Conservation (phyloP, 495 filamentous ascomycete genomes). For the Xylaria venustula region DNA sequence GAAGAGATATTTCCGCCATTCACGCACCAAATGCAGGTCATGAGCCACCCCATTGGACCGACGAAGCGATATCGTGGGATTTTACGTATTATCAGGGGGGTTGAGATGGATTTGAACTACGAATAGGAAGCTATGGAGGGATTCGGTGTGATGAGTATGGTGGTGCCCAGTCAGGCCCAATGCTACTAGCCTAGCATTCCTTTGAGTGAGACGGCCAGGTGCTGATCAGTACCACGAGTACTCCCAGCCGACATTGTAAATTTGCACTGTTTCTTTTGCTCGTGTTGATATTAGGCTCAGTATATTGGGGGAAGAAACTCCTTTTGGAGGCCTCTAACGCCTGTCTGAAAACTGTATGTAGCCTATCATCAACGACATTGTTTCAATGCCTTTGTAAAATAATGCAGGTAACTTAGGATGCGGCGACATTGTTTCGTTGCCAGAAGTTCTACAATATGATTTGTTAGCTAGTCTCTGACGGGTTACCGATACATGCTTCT, state of each 20-base stretch:
- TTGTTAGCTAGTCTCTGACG: too few species aligned
- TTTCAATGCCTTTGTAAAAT: too few species aligned
- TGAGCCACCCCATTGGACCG: neutral
- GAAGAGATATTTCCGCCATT: neutral
- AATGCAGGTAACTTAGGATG: too few species aligned
- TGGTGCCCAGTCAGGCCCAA: neutral
- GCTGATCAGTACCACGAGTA: neutral
- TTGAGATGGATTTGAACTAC: neutral
- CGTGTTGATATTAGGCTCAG: too few species aligned
- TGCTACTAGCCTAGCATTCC: neutral
- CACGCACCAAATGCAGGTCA: neutral
- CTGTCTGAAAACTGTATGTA: too few species aligned
- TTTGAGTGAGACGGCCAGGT: neutral
- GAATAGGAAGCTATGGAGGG: neutral
- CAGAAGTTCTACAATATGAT: too few species aligned
- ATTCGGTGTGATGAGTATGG: conserved; percentile 5
- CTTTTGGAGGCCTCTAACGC: too few species aligned
- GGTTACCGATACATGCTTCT: too few species aligned
- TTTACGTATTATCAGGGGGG: neutral
- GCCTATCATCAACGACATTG: too few species aligned
- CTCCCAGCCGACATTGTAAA: neutral
- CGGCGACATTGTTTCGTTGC: too few species aligned
- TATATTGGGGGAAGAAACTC: too few species aligned
- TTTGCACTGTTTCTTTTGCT: neutral
- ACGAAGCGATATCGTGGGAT: neutral